phyloP scores from a whole-genome alignment of 306 rosid genomes.

The Vigna nakashimae region DNA sequence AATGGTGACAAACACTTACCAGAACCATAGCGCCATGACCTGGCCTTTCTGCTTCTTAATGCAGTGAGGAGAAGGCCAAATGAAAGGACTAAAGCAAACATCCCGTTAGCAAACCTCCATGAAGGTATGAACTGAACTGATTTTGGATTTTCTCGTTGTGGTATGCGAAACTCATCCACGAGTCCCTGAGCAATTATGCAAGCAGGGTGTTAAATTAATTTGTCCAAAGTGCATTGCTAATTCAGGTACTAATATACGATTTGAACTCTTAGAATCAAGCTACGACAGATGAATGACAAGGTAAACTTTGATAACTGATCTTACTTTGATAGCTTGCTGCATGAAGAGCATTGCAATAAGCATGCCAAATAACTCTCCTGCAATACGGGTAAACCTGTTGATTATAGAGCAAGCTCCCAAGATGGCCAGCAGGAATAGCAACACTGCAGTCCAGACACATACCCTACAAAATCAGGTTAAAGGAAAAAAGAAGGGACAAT shows the following conservation, averaged over 20 bases:
- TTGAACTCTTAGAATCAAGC: not conserved
- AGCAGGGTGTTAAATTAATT: slow-evolving; percentile 4
- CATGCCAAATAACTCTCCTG: slow-evolving; percentile 93
- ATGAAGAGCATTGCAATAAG: slow-evolving; percentile 98
- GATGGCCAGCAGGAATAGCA: slow-evolving; percentile 80
- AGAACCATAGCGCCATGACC: slow-evolving; percentile 96
- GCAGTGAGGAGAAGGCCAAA: slow-evolving; percentile 97
- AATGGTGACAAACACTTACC: slow-evolving; percentile 54
- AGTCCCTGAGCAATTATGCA: slow-evolving; percentile 66
- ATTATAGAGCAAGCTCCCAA: slow-evolving; percentile 97
- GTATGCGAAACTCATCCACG: slow-evolving; percentile 86
- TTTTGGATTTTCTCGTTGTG: slow-evolving; percentile 63
- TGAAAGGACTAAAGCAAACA: slow-evolving; percentile 96
- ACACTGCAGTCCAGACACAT: slow-evolving; percentile 89
- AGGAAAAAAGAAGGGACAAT: not conserved
- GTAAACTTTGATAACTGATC: slow-evolving; percentile 14
- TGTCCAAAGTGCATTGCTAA: not conserved
- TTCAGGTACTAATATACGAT: slow-evolving; percentile 1
- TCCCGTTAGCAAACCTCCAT: slow-evolving; percentile 97
- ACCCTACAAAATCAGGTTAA: slow-evolving; percentile 64
- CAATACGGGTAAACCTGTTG: slow-evolving; percentile 91
- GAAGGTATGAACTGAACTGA: slow-evolving; percentile 66
- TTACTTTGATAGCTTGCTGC: slow-evolving; percentile 95
- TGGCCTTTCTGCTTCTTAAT: slow-evolving; percentile 87
- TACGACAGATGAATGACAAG: slow-evolving; percentile 5